Evolutionary conservation across 1,284 basidiomycete genomes (phyloP), one percentile per base, ranked within the genome.

Genomic region (Rhodofomes roseus): DNA sequence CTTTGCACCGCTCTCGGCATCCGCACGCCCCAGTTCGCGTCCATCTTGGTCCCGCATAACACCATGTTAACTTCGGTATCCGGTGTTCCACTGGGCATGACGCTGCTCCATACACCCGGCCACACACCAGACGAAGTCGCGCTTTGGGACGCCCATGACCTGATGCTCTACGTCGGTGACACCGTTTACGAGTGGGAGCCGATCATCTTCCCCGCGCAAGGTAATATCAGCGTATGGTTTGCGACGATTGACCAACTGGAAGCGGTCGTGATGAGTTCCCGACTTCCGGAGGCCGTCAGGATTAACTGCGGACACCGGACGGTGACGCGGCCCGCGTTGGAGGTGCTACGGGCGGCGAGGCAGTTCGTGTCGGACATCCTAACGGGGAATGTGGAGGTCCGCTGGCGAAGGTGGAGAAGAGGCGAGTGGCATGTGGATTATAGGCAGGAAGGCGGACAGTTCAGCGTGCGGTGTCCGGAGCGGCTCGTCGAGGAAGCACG

Each of bases 101-200:
- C 63, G 3, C 69, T 83, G 53, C 71, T 84, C 54, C 82, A 84
- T 60, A 82, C 81, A 0, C 82, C 81, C 0, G 82, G 82, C 20
- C 83, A 85, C 59, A 83, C 79, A 0, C 84, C 82, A 4, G 83
- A 84, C 68, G 78, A 83, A 62, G 68, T 83, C 20, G 81, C 81
- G 0, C 57, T 82, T 5, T 84, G 81, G 72, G 80, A 84, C 55
- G 70, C 66, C 14, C 65, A 63, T 3, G 81, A 84, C 55, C 68
- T 68, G 56, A 80, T 83, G 79, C 70, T 83, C 0, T 83, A 82
- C 52, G 81, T 82, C 18, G 82, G 83, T 2, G 82, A 85, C 61
- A 79, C 81, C 34, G 67, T 83, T 40, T 84, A 85, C 60, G 82
- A 85, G 63, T 69, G 76, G 60, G 80, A 77, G 39, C 77, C 74